Conservation (phyloP, 768 basidiomycete species). For the Leccinellum albellum region DNA sequence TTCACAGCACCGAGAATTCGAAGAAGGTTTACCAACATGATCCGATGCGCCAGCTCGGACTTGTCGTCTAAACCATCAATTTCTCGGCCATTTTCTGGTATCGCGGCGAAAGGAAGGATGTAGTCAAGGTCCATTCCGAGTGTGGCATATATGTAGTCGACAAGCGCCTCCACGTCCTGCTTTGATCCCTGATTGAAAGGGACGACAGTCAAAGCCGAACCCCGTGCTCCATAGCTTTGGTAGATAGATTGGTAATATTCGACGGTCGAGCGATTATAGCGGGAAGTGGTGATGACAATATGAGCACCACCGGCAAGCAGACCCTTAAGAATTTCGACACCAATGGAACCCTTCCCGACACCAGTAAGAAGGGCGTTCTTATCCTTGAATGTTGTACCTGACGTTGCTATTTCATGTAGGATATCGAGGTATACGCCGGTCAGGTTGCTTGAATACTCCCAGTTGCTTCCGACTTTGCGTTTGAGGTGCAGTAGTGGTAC, state of each 20-base stretch:
- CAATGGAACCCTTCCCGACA: constrained; percentile 97
- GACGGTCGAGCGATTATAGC: constrained; percentile 92
- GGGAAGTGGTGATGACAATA: constrained; percentile 96
- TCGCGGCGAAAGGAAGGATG: constrained; percentile 96
- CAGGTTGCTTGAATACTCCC: constrained; percentile 97
- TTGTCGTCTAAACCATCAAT: constrained; percentile 97
- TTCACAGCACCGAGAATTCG: constrained; percentile 97
- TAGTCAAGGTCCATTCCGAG: constrained; percentile 97
- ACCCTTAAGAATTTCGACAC: constrained; percentile 96
- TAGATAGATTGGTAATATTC: constrained; percentile 99
- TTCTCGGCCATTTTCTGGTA: constrained; percentile 98
- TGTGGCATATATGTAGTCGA: constrained; percentile 96
- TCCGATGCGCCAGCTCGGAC: constrained; percentile 95
- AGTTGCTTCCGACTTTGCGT: constrained; percentile 89
- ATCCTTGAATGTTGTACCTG: constrained; percentile 97
- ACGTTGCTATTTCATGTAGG: constrained; percentile 96
- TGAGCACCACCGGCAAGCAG: constrained; percentile 94
- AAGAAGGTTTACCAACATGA: constrained; percentile 97
- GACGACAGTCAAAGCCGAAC: constrained; percentile 95
- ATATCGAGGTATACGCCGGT: constrained; percentile 96
- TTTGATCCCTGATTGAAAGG: constrained; percentile 99
- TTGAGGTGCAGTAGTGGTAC: constrained; percentile 94
- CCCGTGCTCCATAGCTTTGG: constrained; percentile 91
- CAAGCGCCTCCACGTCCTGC: constrained; percentile 95
- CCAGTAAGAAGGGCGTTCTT: constrained; percentile 98